Evolutionary conservation across 495 filamentous ascomycete species (phyloP).

Genomic region (Trichodelitschia bisporula): DNA sequence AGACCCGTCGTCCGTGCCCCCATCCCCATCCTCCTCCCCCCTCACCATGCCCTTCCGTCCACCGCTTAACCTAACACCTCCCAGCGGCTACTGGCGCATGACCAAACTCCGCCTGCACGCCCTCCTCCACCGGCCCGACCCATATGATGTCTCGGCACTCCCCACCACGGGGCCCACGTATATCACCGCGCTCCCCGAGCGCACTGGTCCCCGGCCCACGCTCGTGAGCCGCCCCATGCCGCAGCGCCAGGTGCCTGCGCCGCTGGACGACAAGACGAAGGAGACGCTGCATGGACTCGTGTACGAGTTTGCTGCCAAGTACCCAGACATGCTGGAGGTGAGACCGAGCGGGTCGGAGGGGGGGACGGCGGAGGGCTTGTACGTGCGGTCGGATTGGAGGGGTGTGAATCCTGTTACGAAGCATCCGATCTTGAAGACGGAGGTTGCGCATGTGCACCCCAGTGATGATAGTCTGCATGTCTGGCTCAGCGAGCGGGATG

Average conservation of each 20-base stretch:
- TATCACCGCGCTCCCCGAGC: not conserved
- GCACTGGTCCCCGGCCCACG: not conserved
- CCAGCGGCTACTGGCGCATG: not conserved
- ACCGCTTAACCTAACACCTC: not conserved
- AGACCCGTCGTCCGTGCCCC: not conserved
- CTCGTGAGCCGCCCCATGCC: not conserved
- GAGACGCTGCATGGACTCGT: not conserved
- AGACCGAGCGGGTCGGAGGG: not conserved
- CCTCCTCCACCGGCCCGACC: not conserved
- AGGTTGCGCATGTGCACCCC: slow-evolving; percentile 58
- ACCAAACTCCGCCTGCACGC: not conserved
- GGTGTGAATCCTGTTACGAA: slow-evolving; percentile 1
- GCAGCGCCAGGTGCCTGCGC: not conserved
- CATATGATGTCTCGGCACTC: not conserved
- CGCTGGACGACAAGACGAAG: not conserved
- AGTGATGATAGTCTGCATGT: slow-evolving; percentile 54
- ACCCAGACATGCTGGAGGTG: slow-evolving; percentile 1
- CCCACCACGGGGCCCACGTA: not conserved
- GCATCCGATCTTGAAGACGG: slow-evolving; percentile 19
- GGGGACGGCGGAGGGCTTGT: not conserved
- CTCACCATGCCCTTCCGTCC: not conserved
- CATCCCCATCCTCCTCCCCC: not conserved
- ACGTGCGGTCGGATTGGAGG: not conserved
- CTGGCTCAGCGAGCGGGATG: slow-evolving; percentile 50
- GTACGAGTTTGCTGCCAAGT: not conserved